Percentiles rank a stretch among this genome's conserved stretches.
phyloP scores from a whole-genome alignment of 805 yeast species.

The Lachancea waltii region DNA sequence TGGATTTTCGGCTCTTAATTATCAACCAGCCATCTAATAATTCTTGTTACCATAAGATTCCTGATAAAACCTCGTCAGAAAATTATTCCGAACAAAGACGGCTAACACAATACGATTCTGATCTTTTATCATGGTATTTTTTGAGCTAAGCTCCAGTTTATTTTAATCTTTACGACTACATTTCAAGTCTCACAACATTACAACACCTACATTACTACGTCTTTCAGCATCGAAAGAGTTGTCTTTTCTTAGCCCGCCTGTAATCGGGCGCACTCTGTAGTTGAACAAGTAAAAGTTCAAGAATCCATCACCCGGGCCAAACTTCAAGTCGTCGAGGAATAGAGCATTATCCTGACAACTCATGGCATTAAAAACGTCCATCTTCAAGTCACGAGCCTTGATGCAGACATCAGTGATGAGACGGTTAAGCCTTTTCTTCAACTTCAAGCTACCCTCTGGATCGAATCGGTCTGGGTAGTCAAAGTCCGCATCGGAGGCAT shows the following conservation, averaged over 20 bases:
- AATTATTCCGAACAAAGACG: too few species aligned
- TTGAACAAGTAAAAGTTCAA: slow-evolving; percentile 89
- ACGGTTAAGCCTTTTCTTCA: slow-evolving; percentile 52
- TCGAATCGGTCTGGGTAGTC: slow-evolving; percentile 35
- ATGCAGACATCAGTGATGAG: slow-evolving; percentile 72
- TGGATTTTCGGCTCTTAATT: too few species aligned
- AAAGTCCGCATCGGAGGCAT: slow-evolving; percentile 65
- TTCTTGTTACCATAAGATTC: too few species aligned
- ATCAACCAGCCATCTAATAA: too few species aligned
- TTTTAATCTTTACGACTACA: neutral
- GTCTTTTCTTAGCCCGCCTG: slow-evolving; percentile 66
- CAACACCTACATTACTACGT: slow-evolving; percentile 85
- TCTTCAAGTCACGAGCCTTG: slow-evolving; percentile 54
- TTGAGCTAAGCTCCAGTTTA: neutral
- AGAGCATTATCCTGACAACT: slow-evolving; percentile 84
- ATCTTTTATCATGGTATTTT: too few species aligned
- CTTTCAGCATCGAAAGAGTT: slow-evolving; percentile 46
- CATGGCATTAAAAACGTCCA: slow-evolving; percentile 91
- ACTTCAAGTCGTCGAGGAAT: slow-evolving; percentile 75
- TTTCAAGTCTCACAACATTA: slow-evolving; percentile 49
- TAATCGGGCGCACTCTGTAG: slow-evolving; percentile 72
- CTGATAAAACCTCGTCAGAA: too few species aligned
- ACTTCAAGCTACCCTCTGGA: slow-evolving; percentile 35
- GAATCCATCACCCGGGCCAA: slow-evolving; percentile 91
- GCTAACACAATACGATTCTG: too few species aligned